Evolutionary conservation across 1,284 basidiomycete genomes (phyloP), one percentile per base, ranked within the genome.

Genomic region (Inonotus obliquus): DNA sequence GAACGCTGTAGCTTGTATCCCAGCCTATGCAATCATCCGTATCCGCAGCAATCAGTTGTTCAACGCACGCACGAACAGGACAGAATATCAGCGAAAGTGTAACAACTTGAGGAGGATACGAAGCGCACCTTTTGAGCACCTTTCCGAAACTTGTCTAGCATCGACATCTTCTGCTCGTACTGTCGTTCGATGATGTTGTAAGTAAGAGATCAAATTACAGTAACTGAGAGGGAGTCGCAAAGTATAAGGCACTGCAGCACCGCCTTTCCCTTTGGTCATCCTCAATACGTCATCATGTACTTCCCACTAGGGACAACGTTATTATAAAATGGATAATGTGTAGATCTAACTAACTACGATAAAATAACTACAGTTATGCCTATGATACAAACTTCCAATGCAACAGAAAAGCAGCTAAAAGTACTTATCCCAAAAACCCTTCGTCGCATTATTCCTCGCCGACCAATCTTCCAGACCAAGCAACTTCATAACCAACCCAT

Each of bases 381-480:
- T 35, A 54, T n/a, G 11, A 14, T 32, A 35, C 13, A 39, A 14
- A 14, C 2, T 32, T n/a, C n/a, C 37, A 55, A 27, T 39, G 23
- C 54, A 55, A 21, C 23, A 21, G 9, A 19, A 35, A 21, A 55
- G n/a, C 35, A 1, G 6, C 67, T 69, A 85, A 58, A 91, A 76
- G 72, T 89, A 93, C 67, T 78, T 78, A 68, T 92, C 84, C 91
- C 91, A 94, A 73, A 92, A 93, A 7, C 86, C 85, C 38, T 63
- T 65, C 4, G 91, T 92, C 32, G 92, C 92, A 69, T 96, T 94
- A 55, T 81, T 92, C 25, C 73, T 70, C 48, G 87, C 88, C 19
- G 83, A 79, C 57, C 75, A 74, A 4, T 73, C 67, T 62, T 83
- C 81, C 47, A 94, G 81, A 1, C 84, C 85, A 39, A 96, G 75